These are phyloP conservation scores for Neonectria hederae DNA, from an alignment of 2,329 filamentous ascomycete species.

Conservation along the genomic window DNA sequence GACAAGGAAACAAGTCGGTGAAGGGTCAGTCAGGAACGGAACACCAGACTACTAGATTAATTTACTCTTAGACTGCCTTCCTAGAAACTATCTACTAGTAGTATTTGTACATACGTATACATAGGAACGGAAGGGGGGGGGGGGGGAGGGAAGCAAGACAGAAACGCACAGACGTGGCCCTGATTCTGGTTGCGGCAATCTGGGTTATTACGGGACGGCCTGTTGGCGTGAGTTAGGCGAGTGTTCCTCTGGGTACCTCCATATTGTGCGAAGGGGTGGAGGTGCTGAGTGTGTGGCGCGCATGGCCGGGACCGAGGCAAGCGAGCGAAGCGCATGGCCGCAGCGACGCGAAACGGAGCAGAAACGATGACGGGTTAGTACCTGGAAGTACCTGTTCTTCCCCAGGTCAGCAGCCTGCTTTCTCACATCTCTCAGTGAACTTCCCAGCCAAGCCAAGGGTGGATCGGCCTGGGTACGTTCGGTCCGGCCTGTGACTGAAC, in stretches of 20 bases:
- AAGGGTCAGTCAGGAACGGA: neutral
- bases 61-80: too few relatives aligned
- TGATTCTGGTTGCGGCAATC: neutral
- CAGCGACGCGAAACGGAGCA: neutral
- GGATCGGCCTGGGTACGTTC: neutral
- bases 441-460: neutral
- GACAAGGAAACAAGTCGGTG: slow-evolving; percentile 16
- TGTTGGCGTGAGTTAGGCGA: too few relatives aligned
- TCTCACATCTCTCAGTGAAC: neutral
- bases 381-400: slow-evolving; percentile 16
- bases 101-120: neutral
- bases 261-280: neutral
- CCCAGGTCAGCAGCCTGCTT: neutral
- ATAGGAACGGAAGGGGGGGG: too few relatives aligned
- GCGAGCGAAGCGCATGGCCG: neutral
- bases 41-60: neutral
- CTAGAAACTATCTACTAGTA: neutral
- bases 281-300: neutral
- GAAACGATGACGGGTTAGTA: neutral
- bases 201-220: neutral
- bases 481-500: neutral
- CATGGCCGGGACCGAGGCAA: neutral
- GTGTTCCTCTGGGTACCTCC: too few relatives aligned
- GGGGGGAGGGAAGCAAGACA: neutral
- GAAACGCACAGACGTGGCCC: neutral